phyloP scores from a whole-genome alignment of 2,329 filamentous ascomycete species.

The Zymoseptoria ardabiliae region DNA sequence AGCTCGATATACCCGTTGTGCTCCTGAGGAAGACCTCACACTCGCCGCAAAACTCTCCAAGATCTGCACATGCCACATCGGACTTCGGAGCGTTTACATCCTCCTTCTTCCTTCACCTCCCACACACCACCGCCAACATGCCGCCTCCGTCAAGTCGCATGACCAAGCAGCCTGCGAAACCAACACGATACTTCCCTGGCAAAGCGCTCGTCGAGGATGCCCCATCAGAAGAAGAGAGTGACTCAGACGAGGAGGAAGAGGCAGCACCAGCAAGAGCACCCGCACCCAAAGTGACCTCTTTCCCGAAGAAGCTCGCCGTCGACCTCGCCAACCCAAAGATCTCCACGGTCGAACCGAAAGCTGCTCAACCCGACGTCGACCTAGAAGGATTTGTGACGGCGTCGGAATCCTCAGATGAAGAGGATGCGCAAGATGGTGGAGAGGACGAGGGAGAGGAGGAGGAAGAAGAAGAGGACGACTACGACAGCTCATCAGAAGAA shows the following conservation, averaged over 20 bases:
- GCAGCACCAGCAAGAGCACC: slow-evolving; percentile 31
- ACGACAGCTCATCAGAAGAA: slow-evolving; percentile 49
- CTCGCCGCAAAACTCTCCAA: not conserved
- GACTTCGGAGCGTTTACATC: not conserved
- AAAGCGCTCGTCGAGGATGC: slow-evolving; percentile 56
- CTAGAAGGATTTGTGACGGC: slow-evolving; percentile 55
- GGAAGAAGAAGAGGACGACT: slow-evolving; percentile 32
- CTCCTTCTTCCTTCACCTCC: not conserved
- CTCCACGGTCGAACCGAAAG: slow-evolving; percentile 19
- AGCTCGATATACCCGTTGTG: too few species aligned
- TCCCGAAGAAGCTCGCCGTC: slow-evolving; percentile 36
- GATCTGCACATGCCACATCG: not conserved
- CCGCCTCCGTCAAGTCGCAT: slow-evolving; percentile 68
- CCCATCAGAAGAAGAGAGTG: slow-evolving; percentile 35
- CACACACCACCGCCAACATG: slow-evolving; percentile 33
- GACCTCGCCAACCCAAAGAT: slow-evolving; percentile 34
- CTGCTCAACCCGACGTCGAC: slow-evolving; percentile 29
- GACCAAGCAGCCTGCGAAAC: slow-evolving; percentile 81
- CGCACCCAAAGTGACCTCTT: slow-evolving; percentile 40
- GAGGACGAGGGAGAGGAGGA: slow-evolving; percentile 30
- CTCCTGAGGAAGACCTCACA: too few species aligned
- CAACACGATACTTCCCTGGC: slow-evolving; percentile 76
- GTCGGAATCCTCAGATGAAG: slow-evolving; percentile 34
- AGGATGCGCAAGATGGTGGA: slow-evolving; percentile 26
- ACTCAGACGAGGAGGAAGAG: slow-evolving; percentile 47